Conservation (phyloP, 768 basidiomycete genomes). For the Naematelia aurantialba region DNA sequence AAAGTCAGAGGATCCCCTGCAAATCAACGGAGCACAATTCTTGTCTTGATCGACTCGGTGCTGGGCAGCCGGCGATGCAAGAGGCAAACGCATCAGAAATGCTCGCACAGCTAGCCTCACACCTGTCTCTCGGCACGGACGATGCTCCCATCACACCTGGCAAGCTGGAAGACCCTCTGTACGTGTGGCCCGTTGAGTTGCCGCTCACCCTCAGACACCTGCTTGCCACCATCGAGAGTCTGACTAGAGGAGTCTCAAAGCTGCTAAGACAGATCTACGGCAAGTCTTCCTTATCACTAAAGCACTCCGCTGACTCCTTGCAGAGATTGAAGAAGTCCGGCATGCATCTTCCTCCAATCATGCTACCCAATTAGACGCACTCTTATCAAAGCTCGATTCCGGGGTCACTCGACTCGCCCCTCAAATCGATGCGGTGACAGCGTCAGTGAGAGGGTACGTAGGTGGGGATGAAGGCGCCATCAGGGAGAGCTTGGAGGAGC, state of each 20-base stretch:
- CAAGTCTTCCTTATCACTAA: constrained; percentile 9
- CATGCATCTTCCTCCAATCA: constrained; percentile 63
- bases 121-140: not conserved
- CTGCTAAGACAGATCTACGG: constrained; percentile 31
- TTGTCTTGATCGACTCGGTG: not conserved
- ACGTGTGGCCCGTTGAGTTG: not conserved
- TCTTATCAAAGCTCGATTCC: not conserved
- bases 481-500: constrained; percentile 62
- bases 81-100: not conserved
- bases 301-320: not conserved
- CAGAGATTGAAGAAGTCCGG: constrained; percentile 88
- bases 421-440: constrained; percentile 47
- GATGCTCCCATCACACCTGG: not conserved
- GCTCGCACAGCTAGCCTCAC: not conserved
- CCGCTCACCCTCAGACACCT: not conserved
- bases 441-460: constrained; percentile 18
- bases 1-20: too few relatives aligned
- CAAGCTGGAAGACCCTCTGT: not conserved
- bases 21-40: too few relatives aligned
- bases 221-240: not conserved
- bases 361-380: constrained; percentile 49
- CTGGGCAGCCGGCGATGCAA: not conserved
- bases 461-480: constrained; percentile 49
- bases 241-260: not conserved
- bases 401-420: constrained; percentile 58